phyloP scores from a whole-genome alignment of 345 rosid species.

The Gossypium turneri region DNA sequence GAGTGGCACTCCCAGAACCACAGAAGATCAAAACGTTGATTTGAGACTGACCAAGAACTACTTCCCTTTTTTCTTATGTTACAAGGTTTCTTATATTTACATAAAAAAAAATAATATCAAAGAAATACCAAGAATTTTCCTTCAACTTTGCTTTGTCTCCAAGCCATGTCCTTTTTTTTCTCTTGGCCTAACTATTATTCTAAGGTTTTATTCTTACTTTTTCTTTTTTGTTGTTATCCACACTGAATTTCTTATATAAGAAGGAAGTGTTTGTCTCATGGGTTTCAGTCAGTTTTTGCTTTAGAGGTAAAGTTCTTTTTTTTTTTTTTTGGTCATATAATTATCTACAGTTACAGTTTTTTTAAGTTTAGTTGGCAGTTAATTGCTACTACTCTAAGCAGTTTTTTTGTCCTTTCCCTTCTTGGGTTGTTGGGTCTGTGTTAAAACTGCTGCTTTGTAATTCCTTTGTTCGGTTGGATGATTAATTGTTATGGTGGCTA shows the following conservation, averaged over 20 bases:
- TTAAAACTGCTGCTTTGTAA: slow-evolving; percentile 2
- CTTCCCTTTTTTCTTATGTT: neutral
- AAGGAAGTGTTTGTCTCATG: neutral
- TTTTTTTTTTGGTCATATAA: neutral
- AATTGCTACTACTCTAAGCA: slow-evolving; percentile 2
- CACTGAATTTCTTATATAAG: neutral
- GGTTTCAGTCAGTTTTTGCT: neutral
- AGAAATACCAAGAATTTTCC: slow-evolving; percentile 14
- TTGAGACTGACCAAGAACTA: neutral
- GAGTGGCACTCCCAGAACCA: slow-evolving; percentile 7
- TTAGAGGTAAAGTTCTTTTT: slow-evolving; percentile 25
- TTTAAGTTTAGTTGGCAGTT: slow-evolving; percentile 4
- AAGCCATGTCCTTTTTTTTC: slow-evolving; percentile 42
- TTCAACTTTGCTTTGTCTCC: slow-evolving; percentile 48
- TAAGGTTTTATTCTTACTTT: neutral
- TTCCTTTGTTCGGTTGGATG: neutral
- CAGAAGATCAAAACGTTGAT: neutral
- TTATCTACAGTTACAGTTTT: neutral
- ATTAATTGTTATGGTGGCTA: neutral
- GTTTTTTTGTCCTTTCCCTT: neutral
- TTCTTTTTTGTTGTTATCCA: neutral
- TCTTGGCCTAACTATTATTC: neutral
- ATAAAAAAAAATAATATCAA: neutral
- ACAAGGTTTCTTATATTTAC: neutral
- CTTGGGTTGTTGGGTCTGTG: neutral